Evolutionary conservation across 768 basidiomycete genomes (phyloP), one percentile per base, ranked within the genome.

Genomic region (Tricholoma flavovirens): DNA sequence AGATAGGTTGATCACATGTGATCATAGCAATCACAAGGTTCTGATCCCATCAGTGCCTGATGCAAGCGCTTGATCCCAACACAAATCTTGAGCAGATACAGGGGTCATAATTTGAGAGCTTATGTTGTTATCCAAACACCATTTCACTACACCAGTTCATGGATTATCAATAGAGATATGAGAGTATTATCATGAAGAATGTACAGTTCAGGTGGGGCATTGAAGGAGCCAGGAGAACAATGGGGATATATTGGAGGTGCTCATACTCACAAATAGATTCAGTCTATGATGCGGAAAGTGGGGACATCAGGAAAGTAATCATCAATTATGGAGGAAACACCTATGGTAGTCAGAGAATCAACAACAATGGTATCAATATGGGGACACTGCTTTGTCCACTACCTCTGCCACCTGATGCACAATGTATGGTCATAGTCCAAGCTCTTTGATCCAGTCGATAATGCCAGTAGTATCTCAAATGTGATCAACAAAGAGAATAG

Each of bases 181-280:
- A n/a, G n/a, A n/a, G n/a, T n/a, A n/a, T n/a, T n/a, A n/a, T n/a
- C n/a, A n/a, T n/a, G n/a, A n/a, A n/a, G n/a, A n/a, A n/a, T n/a
- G n/a, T n/a, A n/a, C n/a, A n/a, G n/a, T n/a, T n/a, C n/a, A n/a
- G n/a, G n/a, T n/a, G n/a, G n/a, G n/a, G n/a, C n/a, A n/a, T n/a
- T n/a, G n/a, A n/a, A n/a, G n/a, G n/a, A n/a, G 38, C 17, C n/a
- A 96, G 77, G 12, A 99, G 81, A 1, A 98, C 93, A 57, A 98
- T 89, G 0, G 96, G 97, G 59, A 99, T 97, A 67, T 98, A 98
- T 49, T 96, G 85, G 56, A 99, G 75, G 67, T 97, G 93, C 65
- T 99, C 97, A 59, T 89, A 81, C 67, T 97, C 94, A 51, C 96
- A 83, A 55, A 98, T 80, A 61, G 78, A 83, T 68, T 97, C 93